These are phyloP conservation scores for Aureobasidium leucospermi DNA, from an alignment of 2,329 filamentous ascomycete species.

Conservation along the genomic window DNA sequence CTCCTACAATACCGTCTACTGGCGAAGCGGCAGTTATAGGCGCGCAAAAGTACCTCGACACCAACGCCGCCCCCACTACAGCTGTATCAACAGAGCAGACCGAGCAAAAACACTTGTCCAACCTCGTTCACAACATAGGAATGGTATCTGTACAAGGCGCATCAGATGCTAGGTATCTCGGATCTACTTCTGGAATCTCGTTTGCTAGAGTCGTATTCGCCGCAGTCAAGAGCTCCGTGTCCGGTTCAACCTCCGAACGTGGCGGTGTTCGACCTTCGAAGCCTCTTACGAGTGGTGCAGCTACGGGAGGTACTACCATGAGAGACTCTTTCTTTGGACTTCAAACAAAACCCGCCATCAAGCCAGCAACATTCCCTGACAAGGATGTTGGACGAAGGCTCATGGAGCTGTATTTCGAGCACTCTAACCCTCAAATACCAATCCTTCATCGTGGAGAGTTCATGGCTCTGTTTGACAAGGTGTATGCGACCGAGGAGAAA, in stretches of 20 bases:
- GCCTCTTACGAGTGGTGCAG: conserved; percentile 40
- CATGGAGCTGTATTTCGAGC: conserved; percentile 83
- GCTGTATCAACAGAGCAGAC: conserved; percentile 38
- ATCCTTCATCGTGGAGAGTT: conserved; percentile 86
- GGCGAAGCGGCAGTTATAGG: neutral
- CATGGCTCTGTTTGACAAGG: conserved; percentile 76
- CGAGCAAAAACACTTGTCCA: conserved; percentile 56
- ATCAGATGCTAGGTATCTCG: conserved; percentile 72
- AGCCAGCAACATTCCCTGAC: conserved; percentile 76
- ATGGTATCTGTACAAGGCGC: conserved; percentile 72
- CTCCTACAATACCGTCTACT: neutral
- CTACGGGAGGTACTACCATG: conserved; percentile 66
- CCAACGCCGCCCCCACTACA: neutral
- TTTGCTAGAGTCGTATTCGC: conserved; percentile 93
- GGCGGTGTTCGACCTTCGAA: conserved; percentile 54
- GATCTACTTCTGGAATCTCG: conserved; percentile 82
- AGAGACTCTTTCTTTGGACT: conserved; percentile 96
- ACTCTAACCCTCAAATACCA: conserved; percentile 92
- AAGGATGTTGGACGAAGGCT: conserved; percentile 65
- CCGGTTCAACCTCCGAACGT: conserved; percentile 54
- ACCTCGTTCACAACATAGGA: conserved; percentile 60
- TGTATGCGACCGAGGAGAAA: conserved; percentile 63
- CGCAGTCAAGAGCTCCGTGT: conserved; percentile 72
- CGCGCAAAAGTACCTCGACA: neutral
- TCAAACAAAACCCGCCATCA: conserved; percentile 81